Percentiles rank a stretch among this genome's conserved stretches.
These are phyloP conservation scores for Solanum peruvianum DNA, from an alignment of 257 asterid genomes.

Conservation along the genomic window DNA sequence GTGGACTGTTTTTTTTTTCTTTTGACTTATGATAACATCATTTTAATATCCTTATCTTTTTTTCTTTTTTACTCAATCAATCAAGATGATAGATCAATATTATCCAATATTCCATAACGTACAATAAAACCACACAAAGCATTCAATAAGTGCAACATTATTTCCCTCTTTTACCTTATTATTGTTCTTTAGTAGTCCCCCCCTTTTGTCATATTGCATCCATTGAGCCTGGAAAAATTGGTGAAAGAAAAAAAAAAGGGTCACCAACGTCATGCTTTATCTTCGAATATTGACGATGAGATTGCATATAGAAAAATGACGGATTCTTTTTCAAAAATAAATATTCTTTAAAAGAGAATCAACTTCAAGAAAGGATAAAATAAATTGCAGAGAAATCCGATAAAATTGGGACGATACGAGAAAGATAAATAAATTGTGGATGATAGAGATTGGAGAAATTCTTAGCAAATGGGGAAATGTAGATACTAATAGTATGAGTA, in stretches of 20 bases:
- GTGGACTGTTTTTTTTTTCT: background rate
- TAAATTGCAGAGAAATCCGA: background rate
- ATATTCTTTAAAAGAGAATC: background rate
- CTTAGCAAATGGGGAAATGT: background rate
- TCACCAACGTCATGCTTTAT: background rate
- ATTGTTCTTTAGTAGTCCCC: background rate
- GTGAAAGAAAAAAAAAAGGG: background rate
- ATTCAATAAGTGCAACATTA: conserved; percentile 1
- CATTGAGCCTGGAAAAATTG: background rate
- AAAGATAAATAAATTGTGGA: background rate
- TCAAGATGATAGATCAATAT: conserved; percentile 18
- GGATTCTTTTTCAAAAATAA: background rate
- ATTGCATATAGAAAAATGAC: background rate
- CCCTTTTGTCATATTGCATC: background rate
- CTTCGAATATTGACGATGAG: background rate
- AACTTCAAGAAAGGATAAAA: background rate
- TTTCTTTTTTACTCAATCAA: conserved; percentile 1
- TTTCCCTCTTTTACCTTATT: background rate
- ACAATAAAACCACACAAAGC: conserved; percentile 10
- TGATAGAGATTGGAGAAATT: background rate
- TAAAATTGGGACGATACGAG: too few species aligned
- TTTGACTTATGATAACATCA: background rate
- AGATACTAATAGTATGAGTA: background rate
- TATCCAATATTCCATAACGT: conserved; percentile 1
- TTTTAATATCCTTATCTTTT: background rate